These are phyloP conservation scores for Alternaria solani DNA, from an alignment of 2,329 filamentous ascomycete genomes.

Conservation along the genomic window DNA sequence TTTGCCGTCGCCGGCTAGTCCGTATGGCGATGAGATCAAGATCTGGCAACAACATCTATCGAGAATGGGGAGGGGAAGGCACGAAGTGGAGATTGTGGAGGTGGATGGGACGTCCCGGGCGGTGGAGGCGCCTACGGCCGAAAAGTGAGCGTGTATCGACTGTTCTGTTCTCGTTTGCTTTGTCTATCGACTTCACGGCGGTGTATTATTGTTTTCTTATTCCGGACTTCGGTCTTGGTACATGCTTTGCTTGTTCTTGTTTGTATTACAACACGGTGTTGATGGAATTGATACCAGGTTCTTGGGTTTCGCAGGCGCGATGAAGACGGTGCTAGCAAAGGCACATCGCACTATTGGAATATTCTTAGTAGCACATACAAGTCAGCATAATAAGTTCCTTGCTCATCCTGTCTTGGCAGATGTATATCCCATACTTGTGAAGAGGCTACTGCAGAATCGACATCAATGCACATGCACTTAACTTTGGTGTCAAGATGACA, in stretches of 20 bases:
- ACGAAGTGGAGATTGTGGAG: slow-evolving; percentile 15
- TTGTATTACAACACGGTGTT: background rate
- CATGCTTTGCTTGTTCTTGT: background rate
- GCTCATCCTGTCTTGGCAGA: background rate
- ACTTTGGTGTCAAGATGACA: background rate
- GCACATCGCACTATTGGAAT: background rate
- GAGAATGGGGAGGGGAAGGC: slow-evolving; percentile 6
- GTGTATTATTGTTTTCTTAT: background rate
- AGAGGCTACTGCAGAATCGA: background rate
- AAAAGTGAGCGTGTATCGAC: background rate
- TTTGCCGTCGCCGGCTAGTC: background rate
- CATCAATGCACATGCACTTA: background rate
- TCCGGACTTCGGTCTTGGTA: background rate
- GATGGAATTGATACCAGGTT: background rate
- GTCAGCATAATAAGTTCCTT: background rate
- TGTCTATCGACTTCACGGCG: background rate
- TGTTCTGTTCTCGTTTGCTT: background rate
- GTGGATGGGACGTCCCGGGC: slow-evolving; percentile 19
- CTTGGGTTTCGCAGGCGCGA: background rate
- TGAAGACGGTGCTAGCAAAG: background rate
- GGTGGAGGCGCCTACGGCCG: slow-evolving; percentile 16
- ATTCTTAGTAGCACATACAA: background rate
- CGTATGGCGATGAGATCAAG: slow-evolving; percentile 10
- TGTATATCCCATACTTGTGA: background rate
- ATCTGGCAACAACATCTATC: slow-evolving; percentile 17